Evolutionary conservation across 495 filamentous ascomycete genomes (phyloP).

Genomic region (Aspergillus steynii): DNA sequence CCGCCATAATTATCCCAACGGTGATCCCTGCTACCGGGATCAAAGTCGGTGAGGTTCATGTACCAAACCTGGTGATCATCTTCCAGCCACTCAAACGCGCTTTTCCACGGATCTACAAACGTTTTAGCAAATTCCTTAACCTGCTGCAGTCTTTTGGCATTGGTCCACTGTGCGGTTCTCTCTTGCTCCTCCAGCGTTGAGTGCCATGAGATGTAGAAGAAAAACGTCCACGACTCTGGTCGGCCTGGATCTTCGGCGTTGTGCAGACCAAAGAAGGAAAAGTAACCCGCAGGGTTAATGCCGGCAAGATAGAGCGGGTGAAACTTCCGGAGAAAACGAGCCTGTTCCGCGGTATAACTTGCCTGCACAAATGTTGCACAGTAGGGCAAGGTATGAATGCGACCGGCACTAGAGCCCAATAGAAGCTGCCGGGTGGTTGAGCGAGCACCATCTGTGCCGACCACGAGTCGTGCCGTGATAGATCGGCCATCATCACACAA

Average conservation of each 20-base stretch:
- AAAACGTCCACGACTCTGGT: conserved; percentile 48
- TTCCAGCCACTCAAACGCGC: conserved; percentile 21
- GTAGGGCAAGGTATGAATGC: conserved; percentile 25
- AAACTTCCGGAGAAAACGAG: conserved; percentile 29
- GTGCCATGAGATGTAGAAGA: conserved; percentile 34
- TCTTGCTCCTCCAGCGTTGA: conserved; percentile 32
- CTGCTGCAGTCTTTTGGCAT: conserved; percentile 21
- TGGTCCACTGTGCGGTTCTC: conserved; percentile 19
- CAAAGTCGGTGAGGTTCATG: conserved; percentile 27
- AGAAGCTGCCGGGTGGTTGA: conserved; percentile 40
- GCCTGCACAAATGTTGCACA: conserved; percentile 36
- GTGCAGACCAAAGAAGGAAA: conserved; percentile 30
- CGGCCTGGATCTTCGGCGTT: conserved; percentile 37
- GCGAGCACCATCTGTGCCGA: conserved; percentile 51
- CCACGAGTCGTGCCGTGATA: conserved; percentile 25
- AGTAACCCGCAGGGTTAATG: conserved; percentile 21
- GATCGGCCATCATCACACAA: conserved; percentile 21
- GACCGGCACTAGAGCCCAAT: conserved; percentile 34
- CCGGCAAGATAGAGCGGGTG: conserved; percentile 27
- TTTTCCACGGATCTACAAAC: conserved; percentile 23
- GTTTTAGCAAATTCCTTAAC: conserved; percentile 20
- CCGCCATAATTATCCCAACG: conserved; percentile 39
- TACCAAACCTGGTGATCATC: conserved; percentile 29
- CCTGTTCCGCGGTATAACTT: conserved; percentile 31
- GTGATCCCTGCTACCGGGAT: conserved; percentile 16